Evolutionary conservation across 257 asterid genomes (phyloP).

Genomic region (Avicennia marina): DNA sequence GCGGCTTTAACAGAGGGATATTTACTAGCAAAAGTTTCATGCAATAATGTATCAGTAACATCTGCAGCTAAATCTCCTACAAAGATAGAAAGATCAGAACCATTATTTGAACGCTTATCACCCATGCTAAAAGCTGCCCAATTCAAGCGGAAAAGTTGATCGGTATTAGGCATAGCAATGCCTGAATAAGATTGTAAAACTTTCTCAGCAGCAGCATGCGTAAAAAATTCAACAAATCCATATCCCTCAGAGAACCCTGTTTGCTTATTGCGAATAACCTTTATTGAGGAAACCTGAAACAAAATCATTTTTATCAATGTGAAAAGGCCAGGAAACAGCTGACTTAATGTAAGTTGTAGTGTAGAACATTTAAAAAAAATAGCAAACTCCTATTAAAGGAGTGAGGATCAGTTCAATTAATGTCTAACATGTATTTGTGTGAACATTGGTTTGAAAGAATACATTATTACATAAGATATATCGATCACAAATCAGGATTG

Average conservation of each 20-base stretch:
- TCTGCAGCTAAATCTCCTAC: slow-evolving; percentile 95
- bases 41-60: slow-evolving; percentile 80
- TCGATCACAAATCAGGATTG: too few species aligned
- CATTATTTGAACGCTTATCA: slow-evolving; percentile 68
- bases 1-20: slow-evolving; percentile 89
- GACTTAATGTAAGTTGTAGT: too few species aligned
- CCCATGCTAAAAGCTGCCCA: slow-evolving; percentile 99
- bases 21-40: slow-evolving; percentile 62
- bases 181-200: slow-evolving; percentile 57
- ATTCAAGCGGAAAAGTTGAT: slow-evolving; percentile 79
- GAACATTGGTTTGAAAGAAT: too few species aligned
- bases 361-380: too few species aligned
- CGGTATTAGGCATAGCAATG: slow-evolving; percentile 75
- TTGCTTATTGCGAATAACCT: slow-evolving; percentile 89
- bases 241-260: slow-evolving; percentile 89
- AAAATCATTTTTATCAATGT: not conserved
- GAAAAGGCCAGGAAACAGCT: too few species aligned
- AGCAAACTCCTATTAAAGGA: too few species aligned
- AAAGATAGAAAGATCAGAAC: slow-evolving; percentile 85
- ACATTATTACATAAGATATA: too few species aligned
- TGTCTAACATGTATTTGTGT: too few species aligned
- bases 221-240: slow-evolving; percentile 82
- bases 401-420: too few species aligned
- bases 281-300: slow-evolving; percentile 75
- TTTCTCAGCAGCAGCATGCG: slow-evolving; percentile 87